These are phyloP conservation scores for Auricularia cornea DNA, from an alignment of 768 basidiomycete species.

Conservation along the genomic window DNA sequence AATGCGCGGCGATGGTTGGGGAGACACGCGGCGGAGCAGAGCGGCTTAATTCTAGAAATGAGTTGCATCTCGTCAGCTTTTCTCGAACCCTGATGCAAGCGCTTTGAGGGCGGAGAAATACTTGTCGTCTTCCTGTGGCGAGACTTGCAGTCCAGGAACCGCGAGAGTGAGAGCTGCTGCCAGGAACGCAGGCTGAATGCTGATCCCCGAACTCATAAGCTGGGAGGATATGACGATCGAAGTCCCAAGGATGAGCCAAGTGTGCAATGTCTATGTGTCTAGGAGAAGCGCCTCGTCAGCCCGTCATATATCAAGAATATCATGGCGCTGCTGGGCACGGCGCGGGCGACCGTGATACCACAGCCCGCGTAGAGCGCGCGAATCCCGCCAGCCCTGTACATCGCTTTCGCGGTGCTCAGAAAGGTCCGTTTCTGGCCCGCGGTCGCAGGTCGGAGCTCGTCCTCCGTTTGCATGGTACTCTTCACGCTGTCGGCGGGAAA, in stretches of 20 bases:
- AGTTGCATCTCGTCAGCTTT: too few relatives aligned
- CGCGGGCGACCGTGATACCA: slow-evolving; percentile 79
- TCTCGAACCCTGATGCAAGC: too few relatives aligned
- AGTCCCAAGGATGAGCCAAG: background rate
- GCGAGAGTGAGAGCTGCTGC: too few relatives aligned
- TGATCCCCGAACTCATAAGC: too few relatives aligned
- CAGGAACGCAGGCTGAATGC: too few relatives aligned
- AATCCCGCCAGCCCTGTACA: slow-evolving; percentile 70
- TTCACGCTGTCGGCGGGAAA: slow-evolving; percentile 96
- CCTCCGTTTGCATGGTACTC: slow-evolving; percentile 89
- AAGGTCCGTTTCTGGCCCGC: slow-evolving; percentile 34
- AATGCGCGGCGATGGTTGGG: too few relatives aligned
- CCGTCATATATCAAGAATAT: slow-evolving; percentile 92
- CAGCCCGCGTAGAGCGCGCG: slow-evolving; percentile 87
- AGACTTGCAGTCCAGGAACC: too few relatives aligned
- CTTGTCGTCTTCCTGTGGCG: too few relatives aligned
- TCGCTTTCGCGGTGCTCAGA: slow-evolving; percentile 51
- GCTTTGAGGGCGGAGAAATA: too few relatives aligned
- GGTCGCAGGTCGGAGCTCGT: slow-evolving; percentile 61
- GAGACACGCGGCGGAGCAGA: too few relatives aligned
- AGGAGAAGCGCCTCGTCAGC: slow-evolving; percentile 35
- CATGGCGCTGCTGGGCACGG: slow-evolving; percentile 83
- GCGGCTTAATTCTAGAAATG: too few relatives aligned
- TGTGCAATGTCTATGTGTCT: background rate
- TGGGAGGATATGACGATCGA: too few relatives aligned